Percentiles rank a stretch among this genome's conserved stretches.
Evolutionary conservation across 108 stramenopile genomes (phyloP).

Genomic region (Cyclotella baltica): DNA sequence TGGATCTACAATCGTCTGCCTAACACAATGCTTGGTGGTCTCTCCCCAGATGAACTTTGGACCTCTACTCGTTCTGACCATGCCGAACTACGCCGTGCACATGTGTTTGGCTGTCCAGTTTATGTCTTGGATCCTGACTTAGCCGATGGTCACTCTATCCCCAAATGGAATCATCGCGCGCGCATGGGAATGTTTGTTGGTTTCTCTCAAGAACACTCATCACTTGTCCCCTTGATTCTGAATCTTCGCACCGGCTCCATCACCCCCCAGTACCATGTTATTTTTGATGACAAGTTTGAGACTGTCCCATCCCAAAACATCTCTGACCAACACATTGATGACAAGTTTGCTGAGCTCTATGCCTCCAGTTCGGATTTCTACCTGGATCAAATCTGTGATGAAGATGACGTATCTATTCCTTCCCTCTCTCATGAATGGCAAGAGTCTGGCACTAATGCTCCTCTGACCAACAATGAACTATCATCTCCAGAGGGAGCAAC

Average conservation of each 20-base stretch:
- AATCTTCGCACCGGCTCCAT: conserved; percentile 56
- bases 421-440: no score
- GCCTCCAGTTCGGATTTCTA: no score
- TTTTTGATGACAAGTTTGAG: no score
- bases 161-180: conserved; percentile 55
- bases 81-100: conserved; percentile 21
- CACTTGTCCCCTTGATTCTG: conserved; percentile 44
- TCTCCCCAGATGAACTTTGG: conserved; percentile 46
- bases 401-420: no score
- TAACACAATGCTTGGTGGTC: not conserved
- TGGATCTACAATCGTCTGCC: conserved; percentile 53
- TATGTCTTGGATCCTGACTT: conserved; percentile 57
- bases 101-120: conserved; percentile 50
- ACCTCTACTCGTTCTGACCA: not conserved
- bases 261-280: no score
- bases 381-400: no score
- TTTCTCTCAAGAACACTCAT: conserved; percentile 39
- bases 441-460: no score
- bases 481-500: no score
- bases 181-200: conserved; percentile 54
- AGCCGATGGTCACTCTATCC: conserved; percentile 48
- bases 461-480: no score
- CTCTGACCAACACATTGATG: no score
- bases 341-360: no score
- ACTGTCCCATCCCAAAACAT: no score